Base-by-base conservation (phyloP, 495 filamentous ascomycete species). In the Clohesyomyces aquaticus region DNA sequence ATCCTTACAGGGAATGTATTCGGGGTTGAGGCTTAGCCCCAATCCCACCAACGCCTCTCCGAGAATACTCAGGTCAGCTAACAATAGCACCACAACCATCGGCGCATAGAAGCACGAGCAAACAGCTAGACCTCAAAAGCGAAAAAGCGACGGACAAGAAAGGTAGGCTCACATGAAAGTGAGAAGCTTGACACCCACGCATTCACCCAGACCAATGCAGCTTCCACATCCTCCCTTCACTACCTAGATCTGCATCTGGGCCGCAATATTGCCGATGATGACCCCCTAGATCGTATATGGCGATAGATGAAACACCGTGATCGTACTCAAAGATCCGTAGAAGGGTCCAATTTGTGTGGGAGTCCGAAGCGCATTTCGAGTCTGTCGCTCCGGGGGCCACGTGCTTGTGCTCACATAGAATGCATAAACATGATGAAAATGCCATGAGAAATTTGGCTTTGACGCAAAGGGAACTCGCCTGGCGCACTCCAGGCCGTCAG, bases 11-110 rank as follows among this genome's bases (percentile, higher is more conserved):
- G 65, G 65, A 38, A 6, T 42, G 48, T 12, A 11, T 42, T 62
- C 53, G 59, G 58, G 52, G 51, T 58, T 57, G 58, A 47, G 65
- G 65, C 65, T 62, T 42, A 67, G 65, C 63, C 56, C 22, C 32
- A 38, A 50, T 28, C 21, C 35, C 42, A 25, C 61, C 61, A 55
- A 26, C 41, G 29, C 51, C 48, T 42, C 45, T 47, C 55, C 55
- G 61, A 58, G 47, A 55, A 59, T 26, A 32, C 42, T 41, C 38
- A 52, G 45, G 35, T 65, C 59, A 60, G 66, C 66, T 69, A 69
- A 69, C 55, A 69, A 69, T 69, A 69, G 66, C 42, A 46, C 14
- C 4, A 11, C 28, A 2, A 23, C 50, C 21, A 25, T 3, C 21
- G 18, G 6, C 38, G 50, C 38, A 35, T 22, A 47, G 23, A 26